Evolutionary conservation across 1,139 yeast genomes (phyloP).

Genomic region (Suhomyces atakaporum): DNA sequence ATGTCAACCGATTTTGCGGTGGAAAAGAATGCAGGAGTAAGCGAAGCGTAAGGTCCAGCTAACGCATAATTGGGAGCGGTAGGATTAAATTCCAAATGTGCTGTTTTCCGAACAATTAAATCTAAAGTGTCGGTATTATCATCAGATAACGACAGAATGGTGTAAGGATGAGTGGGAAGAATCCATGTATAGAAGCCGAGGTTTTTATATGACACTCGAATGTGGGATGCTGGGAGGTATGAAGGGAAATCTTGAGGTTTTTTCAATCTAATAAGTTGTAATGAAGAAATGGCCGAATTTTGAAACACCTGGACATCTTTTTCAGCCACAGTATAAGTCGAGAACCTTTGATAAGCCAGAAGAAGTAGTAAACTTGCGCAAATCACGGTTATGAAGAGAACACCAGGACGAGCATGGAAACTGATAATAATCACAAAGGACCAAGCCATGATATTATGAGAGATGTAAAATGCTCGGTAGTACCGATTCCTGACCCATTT

Average conservation of each 20-base stretch:
- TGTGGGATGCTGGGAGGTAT: constrained; percentile 40
- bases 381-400: constrained; percentile 28
- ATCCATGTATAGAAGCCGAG: constrained; percentile 24
- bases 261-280: constrained; percentile 29
- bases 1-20: constrained; percentile 57
- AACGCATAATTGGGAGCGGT: constrained; percentile 20
- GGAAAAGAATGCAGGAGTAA: constrained; percentile 28
- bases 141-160: constrained; percentile 22
- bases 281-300: constrained; percentile 20
- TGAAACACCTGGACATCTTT: constrained; percentile 14
- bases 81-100: constrained; percentile 17
- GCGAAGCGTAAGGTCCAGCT: constrained; percentile 33
- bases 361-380: constrained; percentile 23
- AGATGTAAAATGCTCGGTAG: constrained; percentile 36
- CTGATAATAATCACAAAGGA: constrained; percentile 32
- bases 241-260: constrained; percentile 26
- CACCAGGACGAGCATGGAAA: constrained; percentile 50
- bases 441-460: constrained; percentile 36
- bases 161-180: constrained; percentile 45
- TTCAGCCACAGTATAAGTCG: constrained; percentile 9
- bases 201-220: constrained; percentile 29
- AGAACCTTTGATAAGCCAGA: constrained; percentile 28
- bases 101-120: constrained; percentile 23
- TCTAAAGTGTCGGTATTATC: constrained; percentile 22
- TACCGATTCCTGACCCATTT: constrained; percentile 27